A percentile compares a stretch with the other conserved stretches of the same genome.
Evolutionary conservation across 768 basidiomycete species (phyloP).

Genomic region (Lactarius hatsudake): DNA sequence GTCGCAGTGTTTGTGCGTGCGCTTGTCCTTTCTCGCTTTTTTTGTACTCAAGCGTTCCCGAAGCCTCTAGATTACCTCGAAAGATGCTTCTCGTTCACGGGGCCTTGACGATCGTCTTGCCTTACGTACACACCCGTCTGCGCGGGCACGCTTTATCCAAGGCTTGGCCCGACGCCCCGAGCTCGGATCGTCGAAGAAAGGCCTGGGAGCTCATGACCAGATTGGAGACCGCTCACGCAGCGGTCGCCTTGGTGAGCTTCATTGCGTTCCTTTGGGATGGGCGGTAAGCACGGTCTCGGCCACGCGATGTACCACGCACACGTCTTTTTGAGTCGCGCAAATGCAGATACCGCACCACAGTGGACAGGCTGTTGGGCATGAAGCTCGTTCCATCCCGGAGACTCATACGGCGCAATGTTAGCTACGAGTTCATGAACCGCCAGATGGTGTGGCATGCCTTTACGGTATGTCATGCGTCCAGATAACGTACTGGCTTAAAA

Average conservation of each 20-base stretch:
- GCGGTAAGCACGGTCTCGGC: conserved; percentile 48
- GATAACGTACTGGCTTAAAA: neutral
- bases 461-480: conserved; percentile 57
- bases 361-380: conserved; percentile 76
- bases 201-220: conserved; percentile 68
- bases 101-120: conserved; percentile 66
- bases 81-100: conserved; percentile 64
- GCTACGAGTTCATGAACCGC: conserved; percentile 99
- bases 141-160: conserved; percentile 72
- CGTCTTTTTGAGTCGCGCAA: neutral
- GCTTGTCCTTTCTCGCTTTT: conserved; percentile 21
- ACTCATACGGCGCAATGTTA: conserved; percentile 77
- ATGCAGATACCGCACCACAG: conserved; percentile 77
- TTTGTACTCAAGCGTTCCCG: neutral
- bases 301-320: neutral
- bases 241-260: conserved; percentile 71
- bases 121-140: conserved; percentile 76
- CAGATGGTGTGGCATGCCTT: conserved; percentile 99
- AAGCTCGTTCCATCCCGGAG: conserved; percentile 67
- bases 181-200: conserved; percentile 67
- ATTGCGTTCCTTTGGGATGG: conserved; percentile 84
- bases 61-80: conserved; percentile 67
- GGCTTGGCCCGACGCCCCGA: conserved; percentile 91
- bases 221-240: conserved; percentile 63
- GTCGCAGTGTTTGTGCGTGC: conserved; percentile 21